phyloP scores from a whole-genome alignment of 1,284 basidiomycete species.

The Fomitiporia mediterranea region DNA sequence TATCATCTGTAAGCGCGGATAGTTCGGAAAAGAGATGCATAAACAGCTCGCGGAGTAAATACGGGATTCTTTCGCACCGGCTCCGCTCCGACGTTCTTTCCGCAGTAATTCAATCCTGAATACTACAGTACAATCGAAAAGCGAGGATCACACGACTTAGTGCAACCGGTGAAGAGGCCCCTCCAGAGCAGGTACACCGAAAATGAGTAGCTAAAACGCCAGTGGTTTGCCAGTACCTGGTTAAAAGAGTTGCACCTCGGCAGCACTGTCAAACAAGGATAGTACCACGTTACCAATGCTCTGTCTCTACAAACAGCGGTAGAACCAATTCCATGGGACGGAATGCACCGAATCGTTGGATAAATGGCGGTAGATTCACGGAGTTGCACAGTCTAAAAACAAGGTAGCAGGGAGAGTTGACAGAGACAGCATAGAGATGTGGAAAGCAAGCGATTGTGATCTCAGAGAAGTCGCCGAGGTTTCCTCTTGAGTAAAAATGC shows the following conservation, averaged over 20 bases:
- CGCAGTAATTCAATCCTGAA: neutral
- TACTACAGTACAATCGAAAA: neutral
- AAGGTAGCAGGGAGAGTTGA: neutral
- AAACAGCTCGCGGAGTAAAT: conserved; percentile 1
- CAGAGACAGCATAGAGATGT: neutral
- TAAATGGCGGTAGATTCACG: conserved; percentile 18
- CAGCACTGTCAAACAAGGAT: neutral
- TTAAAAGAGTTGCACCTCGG: neutral
- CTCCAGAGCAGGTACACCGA: neutral
- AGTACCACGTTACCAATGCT: neutral
- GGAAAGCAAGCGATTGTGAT: neutral
- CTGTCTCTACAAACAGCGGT: neutral
- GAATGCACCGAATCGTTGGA: neutral
- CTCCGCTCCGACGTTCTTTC: neutral
- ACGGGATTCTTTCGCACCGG: conserved; percentile 6
- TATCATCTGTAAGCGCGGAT: neutral
- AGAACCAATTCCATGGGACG: neutral
- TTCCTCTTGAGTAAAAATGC: conserved; percentile 6
- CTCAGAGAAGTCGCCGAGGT: conserved; percentile 13
- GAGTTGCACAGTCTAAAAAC: neutral
- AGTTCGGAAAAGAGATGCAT: neutral
- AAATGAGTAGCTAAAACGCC: too few relatives aligned
- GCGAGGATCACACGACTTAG: neutral
- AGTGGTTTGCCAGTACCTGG: too few relatives aligned
- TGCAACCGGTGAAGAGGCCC: neutral